phyloP scores from a whole-genome alignment of 805 yeast species.

The Teunomyces barrocoloradensis region DNA sequence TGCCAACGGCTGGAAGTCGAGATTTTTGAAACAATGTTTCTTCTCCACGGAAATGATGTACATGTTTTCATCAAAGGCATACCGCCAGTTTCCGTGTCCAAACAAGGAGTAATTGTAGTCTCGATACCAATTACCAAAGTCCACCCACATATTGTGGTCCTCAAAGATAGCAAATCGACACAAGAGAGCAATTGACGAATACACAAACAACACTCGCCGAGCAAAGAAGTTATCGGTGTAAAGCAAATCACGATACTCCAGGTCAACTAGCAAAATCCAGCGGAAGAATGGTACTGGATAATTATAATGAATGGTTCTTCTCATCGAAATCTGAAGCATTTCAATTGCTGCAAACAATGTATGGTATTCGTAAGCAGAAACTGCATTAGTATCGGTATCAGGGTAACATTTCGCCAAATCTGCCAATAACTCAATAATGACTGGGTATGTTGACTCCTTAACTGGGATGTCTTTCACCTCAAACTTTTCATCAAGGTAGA shows the following conservation, averaged over 20 bases:
- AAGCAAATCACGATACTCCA: slow-evolving; percentile 17
- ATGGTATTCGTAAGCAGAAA: background rate
- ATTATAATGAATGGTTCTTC: slow-evolving; percentile 13
- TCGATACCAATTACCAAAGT: slow-evolving; percentile 20
- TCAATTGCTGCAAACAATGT: slow-evolving; percentile 8
- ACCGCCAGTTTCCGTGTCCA: slow-evolving; percentile 12
- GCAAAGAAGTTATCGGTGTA: slow-evolving; percentile 23
- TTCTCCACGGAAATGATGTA: slow-evolving; percentile 3
- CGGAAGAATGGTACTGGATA: slow-evolving; percentile 33
- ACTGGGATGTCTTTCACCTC: background rate
- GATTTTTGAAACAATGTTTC: background rate
- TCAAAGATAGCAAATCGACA: slow-evolving; percentile 20
- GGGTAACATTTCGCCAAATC: slow-evolving; percentile 3
- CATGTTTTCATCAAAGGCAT: slow-evolving; percentile 11
- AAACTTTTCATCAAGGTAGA: background rate
- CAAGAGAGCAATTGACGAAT: slow-evolving; percentile 17
- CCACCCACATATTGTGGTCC: slow-evolving; percentile 27
- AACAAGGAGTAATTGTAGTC: slow-evolving; percentile 8
- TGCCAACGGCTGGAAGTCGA: slow-evolving; percentile 2
- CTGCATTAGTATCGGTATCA: background rate
- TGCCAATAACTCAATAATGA: slow-evolving; percentile 6
- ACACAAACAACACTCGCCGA: slow-evolving; percentile 21
- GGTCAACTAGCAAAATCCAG: slow-evolving; percentile 20
- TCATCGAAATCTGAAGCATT: slow-evolving; percentile 13
- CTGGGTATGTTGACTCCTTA: slow-evolving; percentile 6